Evolutionary conservation across 495 filamentous ascomycete species (phyloP).

Genomic region (Hyaloscypha finlandica): DNA sequence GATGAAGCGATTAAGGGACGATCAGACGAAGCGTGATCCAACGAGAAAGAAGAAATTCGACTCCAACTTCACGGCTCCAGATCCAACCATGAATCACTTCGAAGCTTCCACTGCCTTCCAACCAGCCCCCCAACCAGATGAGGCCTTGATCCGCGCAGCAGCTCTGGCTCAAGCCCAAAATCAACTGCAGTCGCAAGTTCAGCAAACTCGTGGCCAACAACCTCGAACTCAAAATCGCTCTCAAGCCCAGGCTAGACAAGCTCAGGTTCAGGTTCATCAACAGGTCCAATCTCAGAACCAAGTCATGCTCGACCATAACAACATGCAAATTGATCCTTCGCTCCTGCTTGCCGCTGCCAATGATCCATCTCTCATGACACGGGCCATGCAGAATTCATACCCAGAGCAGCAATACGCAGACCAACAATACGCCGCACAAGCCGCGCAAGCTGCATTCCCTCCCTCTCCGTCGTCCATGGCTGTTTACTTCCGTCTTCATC

Average conservation of each 20-base stretch:
- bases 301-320: conserved; percentile 51
- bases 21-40: conserved; percentile 61
- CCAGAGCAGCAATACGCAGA: conserved; percentile 44
- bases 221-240: conserved; percentile 28
- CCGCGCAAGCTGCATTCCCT: conserved; percentile 34
- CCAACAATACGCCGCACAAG: conserved; percentile 42
- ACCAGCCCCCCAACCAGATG: conserved; percentile 29
- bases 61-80: conserved; percentile 22
- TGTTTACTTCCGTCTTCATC: conserved; percentile 66
- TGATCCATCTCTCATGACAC: conserved; percentile 29
- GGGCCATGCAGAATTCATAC: conserved; percentile 49
- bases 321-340: conserved; percentile 69
- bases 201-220: neutral
- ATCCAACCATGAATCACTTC: conserved; percentile 12
- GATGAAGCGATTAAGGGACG: conserved; percentile 71
- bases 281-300: conserved; percentile 39
- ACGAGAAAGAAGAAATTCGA: conserved; percentile 49
- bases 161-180: conserved; percentile 30
- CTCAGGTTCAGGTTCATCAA: conserved; percentile 16
- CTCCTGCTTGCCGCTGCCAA: conserved; percentile 40
- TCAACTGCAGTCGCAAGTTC: conserved; percentile 15
- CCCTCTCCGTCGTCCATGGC: conserved; percentile 48
- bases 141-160: conserved; percentile 33
- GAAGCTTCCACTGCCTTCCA: conserved; percentile 30
- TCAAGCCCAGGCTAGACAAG: conserved; percentile 24